Evolutionary conservation across 768 basidiomycete species (phyloP).

Genomic region (Favolaschia claudopus): DNA sequence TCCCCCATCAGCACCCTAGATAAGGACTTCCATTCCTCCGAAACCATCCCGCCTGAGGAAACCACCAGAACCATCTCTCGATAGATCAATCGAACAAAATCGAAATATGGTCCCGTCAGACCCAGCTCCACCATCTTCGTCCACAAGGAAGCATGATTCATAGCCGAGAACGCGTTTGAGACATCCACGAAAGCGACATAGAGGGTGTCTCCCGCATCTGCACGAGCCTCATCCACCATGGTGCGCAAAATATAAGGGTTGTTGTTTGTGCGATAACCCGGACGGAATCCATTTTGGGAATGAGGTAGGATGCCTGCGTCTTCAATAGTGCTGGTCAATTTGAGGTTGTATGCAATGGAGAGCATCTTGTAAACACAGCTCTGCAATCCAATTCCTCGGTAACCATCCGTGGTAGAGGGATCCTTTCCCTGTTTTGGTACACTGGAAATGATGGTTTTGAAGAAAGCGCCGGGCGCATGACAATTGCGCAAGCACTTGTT

Average conservation of each 20-base stretch:
- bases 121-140: too few species aligned
- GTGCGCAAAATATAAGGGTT: conserved; percentile 34
- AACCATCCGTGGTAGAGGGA: conserved; percentile 12
- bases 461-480: neutral
- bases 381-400: conserved; percentile 27
- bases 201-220: conserved; percentile 19
- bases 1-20: too few species aligned
- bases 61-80: too few species aligned
- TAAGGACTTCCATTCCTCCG: too few species aligned
- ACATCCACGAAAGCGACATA: conserved; percentile 35
- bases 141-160: too few species aligned
- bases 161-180: conserved; percentile 44
- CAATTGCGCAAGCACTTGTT: neutral
- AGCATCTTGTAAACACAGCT: conserved; percentile 30
- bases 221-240: conserved; percentile 28
- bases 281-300: conserved; percentile 41
- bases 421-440: conserved; percentile 25
- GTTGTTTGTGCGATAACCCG: conserved; percentile 34
- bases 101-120: too few species aligned
- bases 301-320: conserved; percentile 24
- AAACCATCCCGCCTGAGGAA: too few species aligned
- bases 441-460: neutral
- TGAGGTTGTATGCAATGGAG: conserved; percentile 23
- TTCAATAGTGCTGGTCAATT: conserved; percentile 25
- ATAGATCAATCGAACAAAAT: too few species aligned